phyloP scores from a whole-genome alignment of 164 flowering plant genomes.

The Dillenia suffruticosa region DNA sequence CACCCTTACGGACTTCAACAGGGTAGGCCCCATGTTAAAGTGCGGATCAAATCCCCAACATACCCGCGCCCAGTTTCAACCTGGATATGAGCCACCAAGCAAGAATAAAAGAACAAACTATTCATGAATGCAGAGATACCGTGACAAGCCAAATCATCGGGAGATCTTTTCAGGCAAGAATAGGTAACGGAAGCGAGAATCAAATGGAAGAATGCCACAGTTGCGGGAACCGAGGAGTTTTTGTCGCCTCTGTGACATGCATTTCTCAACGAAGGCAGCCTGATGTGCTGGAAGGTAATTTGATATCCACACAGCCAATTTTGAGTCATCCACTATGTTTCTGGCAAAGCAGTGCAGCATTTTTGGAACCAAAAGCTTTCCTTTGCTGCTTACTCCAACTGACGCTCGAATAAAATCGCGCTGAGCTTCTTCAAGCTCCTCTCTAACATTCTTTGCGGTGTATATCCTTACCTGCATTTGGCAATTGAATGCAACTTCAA shows the following conservation, averaged over 20 bases:
- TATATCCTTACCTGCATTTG: slow-evolving; percentile 63
- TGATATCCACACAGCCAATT: slow-evolving; percentile 60
- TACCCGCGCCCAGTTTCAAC: too few relatives aligned
- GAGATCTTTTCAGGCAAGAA: slow-evolving; percentile 44
- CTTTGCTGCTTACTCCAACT: slow-evolving; percentile 68
- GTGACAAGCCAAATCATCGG: neutral
- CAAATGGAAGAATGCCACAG: slow-evolving; percentile 63
- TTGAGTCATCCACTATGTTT: slow-evolving; percentile 48
- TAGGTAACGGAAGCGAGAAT: slow-evolving; percentile 70
- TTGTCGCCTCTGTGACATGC: slow-evolving; percentile 52
- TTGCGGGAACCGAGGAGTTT: slow-evolving; percentile 53
- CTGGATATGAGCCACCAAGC: neutral
- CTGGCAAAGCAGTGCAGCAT: slow-evolving; percentile 64
- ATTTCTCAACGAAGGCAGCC: slow-evolving; percentile 59
- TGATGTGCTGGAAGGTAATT: slow-evolving; percentile 58
- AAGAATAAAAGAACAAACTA: neutral
- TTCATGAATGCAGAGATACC: neutral
- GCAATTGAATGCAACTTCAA: neutral
- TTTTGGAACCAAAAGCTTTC: slow-evolving; percentile 70
- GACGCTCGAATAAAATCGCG: slow-evolving; percentile 65
- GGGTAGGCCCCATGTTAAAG: neutral
- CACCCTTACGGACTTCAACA: neutral
- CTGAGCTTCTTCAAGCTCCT: slow-evolving; percentile 62
- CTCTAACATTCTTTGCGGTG: slow-evolving; percentile 48
- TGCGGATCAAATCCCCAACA: neutral